Evolutionary conservation across 139 green algal genomes (phyloP).

Genomic region (Tetradesmus obliquus): DNA sequence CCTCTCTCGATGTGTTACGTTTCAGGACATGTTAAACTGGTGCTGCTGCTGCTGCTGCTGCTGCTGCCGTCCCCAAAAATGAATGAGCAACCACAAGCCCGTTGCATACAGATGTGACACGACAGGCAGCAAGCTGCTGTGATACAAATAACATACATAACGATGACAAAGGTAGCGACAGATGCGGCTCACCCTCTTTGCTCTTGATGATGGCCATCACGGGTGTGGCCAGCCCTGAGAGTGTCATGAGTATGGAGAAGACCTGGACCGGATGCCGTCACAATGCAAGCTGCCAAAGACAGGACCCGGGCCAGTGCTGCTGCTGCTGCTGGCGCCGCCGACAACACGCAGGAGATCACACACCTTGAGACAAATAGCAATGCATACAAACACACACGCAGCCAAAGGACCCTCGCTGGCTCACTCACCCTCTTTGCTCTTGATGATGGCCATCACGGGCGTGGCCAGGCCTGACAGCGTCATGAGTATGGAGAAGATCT

Average conservation of each 20-base stretch:
- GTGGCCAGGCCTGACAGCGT: constrained; percentile 83
- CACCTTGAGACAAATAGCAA: no score
- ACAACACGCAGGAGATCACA: no score
- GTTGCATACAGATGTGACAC: no score
- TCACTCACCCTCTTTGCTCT: constrained; percentile 70
- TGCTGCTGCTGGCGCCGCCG: neutral
- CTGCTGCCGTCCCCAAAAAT: no score
- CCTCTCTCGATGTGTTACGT: no score
- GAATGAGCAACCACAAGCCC: no score
- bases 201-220: constrained; percentile 84
- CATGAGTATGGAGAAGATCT: constrained; percentile 97
- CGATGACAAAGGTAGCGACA: neutral
- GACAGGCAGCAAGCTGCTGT: no score
- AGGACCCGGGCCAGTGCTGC: neutral
- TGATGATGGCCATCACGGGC: constrained; percentile 84
- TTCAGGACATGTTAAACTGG: no score
- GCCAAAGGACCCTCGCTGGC: no score
- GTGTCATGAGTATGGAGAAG: constrained; percentile 94
- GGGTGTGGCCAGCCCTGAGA: constrained; percentile 83
- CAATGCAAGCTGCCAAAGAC: neutral
- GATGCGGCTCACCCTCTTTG: constrained; percentile 61
- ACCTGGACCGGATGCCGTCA: constrained; percentile 75
- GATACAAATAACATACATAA: neutral
- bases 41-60: no score
- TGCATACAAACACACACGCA: no score